phyloP scores from a whole-genome alignment of 495 filamentous ascomycete genomes.

The Oidiodendron maius region DNA sequence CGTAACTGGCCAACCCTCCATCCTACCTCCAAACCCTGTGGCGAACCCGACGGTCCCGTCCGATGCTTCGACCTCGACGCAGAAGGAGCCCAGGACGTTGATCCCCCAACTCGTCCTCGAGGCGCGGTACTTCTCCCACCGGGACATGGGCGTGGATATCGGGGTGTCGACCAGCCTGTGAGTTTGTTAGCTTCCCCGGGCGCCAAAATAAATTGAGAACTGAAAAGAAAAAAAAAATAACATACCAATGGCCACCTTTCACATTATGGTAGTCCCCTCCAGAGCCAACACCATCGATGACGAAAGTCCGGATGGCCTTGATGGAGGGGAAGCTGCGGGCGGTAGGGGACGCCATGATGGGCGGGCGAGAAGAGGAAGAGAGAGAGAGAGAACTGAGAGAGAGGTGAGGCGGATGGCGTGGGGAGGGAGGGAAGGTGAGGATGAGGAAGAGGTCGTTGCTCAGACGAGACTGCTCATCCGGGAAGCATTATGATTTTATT shows the following conservation, averaged over 20 bases:
- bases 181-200: background rate
- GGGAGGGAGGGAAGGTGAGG: background rate
- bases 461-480: too few species aligned
- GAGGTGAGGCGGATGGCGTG: background rate
- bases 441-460: background rate
- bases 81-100: slow-evolving; percentile 91
- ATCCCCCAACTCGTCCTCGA: slow-evolving; percentile 92
- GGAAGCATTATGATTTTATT: too few species aligned
- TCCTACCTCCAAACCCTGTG: slow-evolving; percentile 78
- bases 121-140: slow-evolving; percentile 78
- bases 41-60: slow-evolving; percentile 90
- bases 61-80: slow-evolving; percentile 81
- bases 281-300: slow-evolving; percentile 81
- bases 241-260: slow-evolving; percentile 77
- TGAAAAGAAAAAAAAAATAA: too few species aligned
- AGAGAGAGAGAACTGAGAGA: background rate
- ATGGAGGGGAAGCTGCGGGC: slow-evolving; percentile 59
- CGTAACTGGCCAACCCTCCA: too few species aligned
- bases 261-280: slow-evolving; percentile 95
- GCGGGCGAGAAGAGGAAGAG: too few species aligned
- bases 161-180: slow-evolving; percentile 75
- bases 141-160: slow-evolving; percentile 86
- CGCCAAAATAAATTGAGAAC: background rate
- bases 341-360: slow-evolving; percentile 36
- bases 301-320: slow-evolving; percentile 72